phyloP scores from a whole-genome alignment of 108 stramenopile species.

The Schizochytrium sp. region DNA sequence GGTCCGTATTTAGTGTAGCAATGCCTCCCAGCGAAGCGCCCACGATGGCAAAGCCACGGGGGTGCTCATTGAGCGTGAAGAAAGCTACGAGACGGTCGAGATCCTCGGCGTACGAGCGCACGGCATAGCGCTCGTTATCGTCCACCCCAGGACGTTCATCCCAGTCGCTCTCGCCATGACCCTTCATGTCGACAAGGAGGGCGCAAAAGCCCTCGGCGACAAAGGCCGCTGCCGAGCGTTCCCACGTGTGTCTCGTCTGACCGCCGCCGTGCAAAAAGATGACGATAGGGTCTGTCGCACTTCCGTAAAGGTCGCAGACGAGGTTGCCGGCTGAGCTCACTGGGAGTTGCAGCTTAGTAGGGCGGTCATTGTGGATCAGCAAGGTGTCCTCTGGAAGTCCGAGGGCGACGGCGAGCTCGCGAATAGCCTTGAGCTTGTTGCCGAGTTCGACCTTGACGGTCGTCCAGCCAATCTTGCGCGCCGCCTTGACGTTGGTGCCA shows the following conservation, averaged over 20 bases:
- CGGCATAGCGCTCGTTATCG: not conserved
- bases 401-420: not conserved
- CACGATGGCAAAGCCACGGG: not conserved
- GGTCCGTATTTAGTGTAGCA: not conserved
- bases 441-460: not conserved
- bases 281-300: not conserved
- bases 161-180: not conserved
- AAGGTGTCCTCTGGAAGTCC: not conserved
- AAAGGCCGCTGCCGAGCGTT: not conserved
- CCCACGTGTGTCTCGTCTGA: not conserved
- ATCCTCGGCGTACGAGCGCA: not conserved
- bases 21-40: not conserved
- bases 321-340: not conserved
- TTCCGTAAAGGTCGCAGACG: not conserved
- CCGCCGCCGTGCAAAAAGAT: constrained; percentile 7
- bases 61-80: not conserved
- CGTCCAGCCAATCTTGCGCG: not conserved
- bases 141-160: not conserved
- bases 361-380: not conserved
- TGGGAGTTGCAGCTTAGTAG: not conserved
- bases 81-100: not conserved
- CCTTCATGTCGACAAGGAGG: not conserved
- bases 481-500: not conserved
- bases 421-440: not conserved
- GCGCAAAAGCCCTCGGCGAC: not conserved